Percentiles rank a stretch among this genome's conserved stretches.
These are phyloP conservation scores for Chrysosporium keratinophilum DNA, from an alignment of 2,329 filamentous ascomycete species.

Conservation along the genomic window DNA sequence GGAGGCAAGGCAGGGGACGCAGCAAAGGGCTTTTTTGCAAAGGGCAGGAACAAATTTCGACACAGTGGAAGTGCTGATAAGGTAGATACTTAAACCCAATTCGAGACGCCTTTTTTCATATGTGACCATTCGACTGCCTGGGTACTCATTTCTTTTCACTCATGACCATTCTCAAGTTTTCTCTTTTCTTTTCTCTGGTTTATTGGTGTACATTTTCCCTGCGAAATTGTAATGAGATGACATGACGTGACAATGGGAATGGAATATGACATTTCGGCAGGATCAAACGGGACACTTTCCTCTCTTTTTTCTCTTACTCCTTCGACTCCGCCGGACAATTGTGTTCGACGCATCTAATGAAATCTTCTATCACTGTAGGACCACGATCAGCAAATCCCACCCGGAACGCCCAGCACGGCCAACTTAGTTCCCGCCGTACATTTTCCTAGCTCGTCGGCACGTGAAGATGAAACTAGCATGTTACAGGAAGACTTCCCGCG, in stretches of 20 bases:
- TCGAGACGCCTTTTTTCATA: background rate
- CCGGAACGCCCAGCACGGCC: background rate
- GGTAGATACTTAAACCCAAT: constrained; percentile 62
- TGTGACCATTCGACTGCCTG: background rate
- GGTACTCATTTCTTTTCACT: background rate
- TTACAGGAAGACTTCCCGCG: background rate
- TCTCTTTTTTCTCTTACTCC: background rate
- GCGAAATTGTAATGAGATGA: constrained; percentile 9
- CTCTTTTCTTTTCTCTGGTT: background rate
- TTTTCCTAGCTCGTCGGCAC: background rate
- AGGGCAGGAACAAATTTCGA: constrained; percentile 74
- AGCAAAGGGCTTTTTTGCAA: constrained; percentile 82
- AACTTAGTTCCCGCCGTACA: background rate
- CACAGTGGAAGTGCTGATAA: constrained; percentile 59
- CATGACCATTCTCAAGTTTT: background rate
- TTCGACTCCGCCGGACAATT: background rate
- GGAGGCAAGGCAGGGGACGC: constrained; percentile 63
- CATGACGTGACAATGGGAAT: constrained; percentile 5
- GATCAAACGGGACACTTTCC: background rate
- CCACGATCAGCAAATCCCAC: background rate
- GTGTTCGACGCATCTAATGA: constrained; percentile 7
- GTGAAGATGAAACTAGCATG: background rate
- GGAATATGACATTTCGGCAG: constrained; percentile 2
- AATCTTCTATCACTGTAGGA: constrained; percentile 1
- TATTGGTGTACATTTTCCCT: constrained; percentile 2